Evolutionary conservation across 306 rosid species (phyloP).

Genomic region (Amphicarpaea edgeworthii): DNA sequence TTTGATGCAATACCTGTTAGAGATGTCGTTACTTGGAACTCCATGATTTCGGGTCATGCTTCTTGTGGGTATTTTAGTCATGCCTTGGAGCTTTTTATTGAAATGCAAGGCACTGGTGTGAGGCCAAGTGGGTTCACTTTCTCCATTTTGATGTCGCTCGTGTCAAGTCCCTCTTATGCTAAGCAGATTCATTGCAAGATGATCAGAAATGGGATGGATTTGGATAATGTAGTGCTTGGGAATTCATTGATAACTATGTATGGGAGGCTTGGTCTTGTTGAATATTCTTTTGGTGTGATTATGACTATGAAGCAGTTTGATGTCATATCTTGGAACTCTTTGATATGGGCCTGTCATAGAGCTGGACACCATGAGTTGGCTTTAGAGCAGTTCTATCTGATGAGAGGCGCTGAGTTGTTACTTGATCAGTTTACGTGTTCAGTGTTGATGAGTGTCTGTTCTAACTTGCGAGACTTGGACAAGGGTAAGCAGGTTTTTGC

Average conservation of each 20-base stretch:
- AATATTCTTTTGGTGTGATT: slow-evolving; percentile 65
- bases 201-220: slow-evolving; percentile 59
- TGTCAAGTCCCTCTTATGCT: slow-evolving; percentile 56
- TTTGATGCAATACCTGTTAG: slow-evolving; percentile 79
- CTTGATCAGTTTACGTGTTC: slow-evolving; percentile 83
- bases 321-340: slow-evolving; percentile 79
- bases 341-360: slow-evolving; percentile 73
- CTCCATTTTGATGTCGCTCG: slow-evolving; percentile 65
- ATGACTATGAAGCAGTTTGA: slow-evolving; percentile 69
- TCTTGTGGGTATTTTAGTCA: slow-evolving; percentile 55
- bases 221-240: slow-evolving; percentile 68
- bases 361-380: slow-evolving; percentile 68
- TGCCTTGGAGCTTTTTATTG: slow-evolving; percentile 57
- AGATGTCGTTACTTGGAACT: slow-evolving; percentile 86
- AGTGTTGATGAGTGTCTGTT: slow-evolving; percentile 66
- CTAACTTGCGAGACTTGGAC: slow-evolving; percentile 65
- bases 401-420: slow-evolving; percentile 55
- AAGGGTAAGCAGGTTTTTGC: slow-evolving; percentile 84
- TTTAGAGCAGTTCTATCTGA: slow-evolving; percentile 59
- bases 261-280: slow-evolving; percentile 68
- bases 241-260: slow-evolving; percentile 85
- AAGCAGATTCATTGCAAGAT: slow-evolving; percentile 75
- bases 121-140: slow-evolving; percentile 76
- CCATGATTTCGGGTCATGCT: slow-evolving; percentile 68
- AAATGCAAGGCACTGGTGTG: slow-evolving; percentile 68